Evolutionary conservation across 2,329 filamentous ascomycete genomes (phyloP).

Genomic region (Aspergillus novoparasiticus): DNA sequence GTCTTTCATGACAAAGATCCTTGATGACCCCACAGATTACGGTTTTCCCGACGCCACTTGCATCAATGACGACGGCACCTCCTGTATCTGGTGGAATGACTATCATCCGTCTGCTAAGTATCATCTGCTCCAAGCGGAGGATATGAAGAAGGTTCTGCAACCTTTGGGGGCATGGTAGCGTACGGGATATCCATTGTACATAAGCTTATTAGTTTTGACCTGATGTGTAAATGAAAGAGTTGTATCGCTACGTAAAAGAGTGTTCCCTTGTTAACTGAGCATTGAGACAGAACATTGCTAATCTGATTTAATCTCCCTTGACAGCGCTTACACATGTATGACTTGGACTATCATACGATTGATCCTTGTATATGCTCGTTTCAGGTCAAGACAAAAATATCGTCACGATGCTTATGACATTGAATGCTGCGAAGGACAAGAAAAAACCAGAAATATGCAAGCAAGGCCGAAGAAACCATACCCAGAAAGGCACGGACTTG

Average conservation of each 20-base stretch:
- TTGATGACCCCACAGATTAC: constrained; percentile 29
- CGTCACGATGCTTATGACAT: not conserved
- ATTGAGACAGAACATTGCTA: not conserved
- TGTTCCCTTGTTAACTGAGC: not conserved
- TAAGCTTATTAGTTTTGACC: not conserved
- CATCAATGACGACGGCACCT: constrained; percentile 29
- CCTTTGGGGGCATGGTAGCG: constrained; percentile 29
- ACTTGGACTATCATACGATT: not conserved
- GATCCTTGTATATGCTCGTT: not conserved
- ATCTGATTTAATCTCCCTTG: too few species aligned
- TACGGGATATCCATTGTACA: too few species aligned
- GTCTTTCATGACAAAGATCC: constrained; percentile 32
- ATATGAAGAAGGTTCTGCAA: constrained; percentile 30
- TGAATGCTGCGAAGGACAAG: not conserved
- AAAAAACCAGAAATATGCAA: not conserved
- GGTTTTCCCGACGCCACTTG: constrained; percentile 32
- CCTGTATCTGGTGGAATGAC: constrained; percentile 37
- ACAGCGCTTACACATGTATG: too few species aligned
- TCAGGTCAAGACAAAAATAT: not conserved
- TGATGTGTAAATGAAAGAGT: not conserved
- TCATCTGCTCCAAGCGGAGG: constrained; percentile 31
- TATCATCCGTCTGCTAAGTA: constrained; percentile 36
- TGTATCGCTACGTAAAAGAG: too few species aligned
- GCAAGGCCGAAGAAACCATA: not conserved
- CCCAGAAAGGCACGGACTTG: constrained; percentile 4